These are phyloP conservation scores for Neopestalotiopsis sp. DNA, from an alignment of 2,329 filamentous ascomycete genomes.

Conservation along the genomic window DNA sequence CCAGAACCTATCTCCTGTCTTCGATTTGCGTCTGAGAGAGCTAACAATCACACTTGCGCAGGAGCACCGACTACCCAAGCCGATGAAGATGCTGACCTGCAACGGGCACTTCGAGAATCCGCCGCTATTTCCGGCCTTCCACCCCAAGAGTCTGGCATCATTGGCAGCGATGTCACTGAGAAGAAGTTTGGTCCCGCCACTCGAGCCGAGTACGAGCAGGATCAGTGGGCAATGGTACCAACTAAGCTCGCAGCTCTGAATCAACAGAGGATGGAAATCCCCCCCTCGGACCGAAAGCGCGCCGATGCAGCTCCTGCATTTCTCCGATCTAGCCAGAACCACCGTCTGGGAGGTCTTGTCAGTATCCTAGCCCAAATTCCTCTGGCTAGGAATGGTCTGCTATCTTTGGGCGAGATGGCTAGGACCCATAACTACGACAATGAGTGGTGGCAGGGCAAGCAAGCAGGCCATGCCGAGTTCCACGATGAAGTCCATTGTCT, in stretches of 20 bases:
- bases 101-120: constrained; percentile 62
- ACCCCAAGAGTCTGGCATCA: constrained; percentile 59
- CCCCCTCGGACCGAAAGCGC: constrained; percentile 52
- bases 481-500: constrained; percentile 65
- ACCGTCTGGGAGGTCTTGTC: constrained; percentile 58
- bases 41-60: constrained; percentile 36
- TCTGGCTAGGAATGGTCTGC: constrained; percentile 59
- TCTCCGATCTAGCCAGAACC: constrained; percentile 44
- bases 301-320: constrained; percentile 55
- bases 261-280: constrained; percentile 41
- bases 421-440: constrained; percentile 59
- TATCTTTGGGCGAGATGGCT: constrained; percentile 48
- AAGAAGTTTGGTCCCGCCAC: constrained; percentile 66
- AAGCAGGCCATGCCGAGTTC: constrained; percentile 51
- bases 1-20: constrained; percentile 44
- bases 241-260: constrained; percentile 33
- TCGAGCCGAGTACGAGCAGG: constrained; percentile 58
- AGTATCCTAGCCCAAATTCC: constrained; percentile 68
- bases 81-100: constrained; percentile 61
- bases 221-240: constrained; percentile 65
- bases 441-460: constrained; percentile 67
- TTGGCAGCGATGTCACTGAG: constrained; percentile 43
- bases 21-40: constrained; percentile 19
- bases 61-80: constrained; percentile 43
- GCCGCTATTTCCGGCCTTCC: constrained; percentile 55